Evolutionary conservation across 2,329 filamentous ascomycete genomes (phyloP).

Genomic region (Ophiostoma montium): DNA sequence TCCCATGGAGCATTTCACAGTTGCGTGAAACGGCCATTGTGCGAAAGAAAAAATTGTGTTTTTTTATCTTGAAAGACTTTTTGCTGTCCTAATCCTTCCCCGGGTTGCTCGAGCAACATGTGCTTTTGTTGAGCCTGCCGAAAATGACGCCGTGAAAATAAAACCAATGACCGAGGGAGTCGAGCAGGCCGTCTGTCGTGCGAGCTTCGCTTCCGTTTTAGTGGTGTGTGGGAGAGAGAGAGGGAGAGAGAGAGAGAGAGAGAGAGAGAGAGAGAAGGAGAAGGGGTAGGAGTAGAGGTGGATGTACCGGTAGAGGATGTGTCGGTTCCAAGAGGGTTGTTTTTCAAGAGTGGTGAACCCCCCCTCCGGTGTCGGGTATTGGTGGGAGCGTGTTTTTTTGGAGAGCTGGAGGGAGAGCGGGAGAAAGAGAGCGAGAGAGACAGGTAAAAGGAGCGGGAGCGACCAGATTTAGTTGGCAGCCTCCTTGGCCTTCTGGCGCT

Average conservation of each 20-base stretch:
- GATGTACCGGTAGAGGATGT: constrained; percentile 7
- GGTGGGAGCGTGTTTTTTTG: neutral
- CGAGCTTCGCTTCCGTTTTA: constrained; percentile 2
- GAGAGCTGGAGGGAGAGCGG: neutral
- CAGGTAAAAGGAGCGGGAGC: neutral
- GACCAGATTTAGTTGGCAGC: constrained; percentile 28
- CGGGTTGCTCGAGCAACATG: constrained; percentile 9
- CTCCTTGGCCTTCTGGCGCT: constrained; percentile 56
- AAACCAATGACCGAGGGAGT: neutral
- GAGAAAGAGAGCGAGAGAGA: neutral
- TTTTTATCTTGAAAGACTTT: constrained; percentile 22
- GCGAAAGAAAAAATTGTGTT: constrained; percentile 19
- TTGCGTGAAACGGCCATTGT: constrained; percentile 60
- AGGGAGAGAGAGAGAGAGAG: neutral
- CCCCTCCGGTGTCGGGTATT: neutral
- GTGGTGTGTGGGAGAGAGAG: neutral
- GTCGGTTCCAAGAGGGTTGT: neutral
- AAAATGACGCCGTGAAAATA: constrained; percentile 11
- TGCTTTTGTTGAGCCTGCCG: constrained; percentile 8
- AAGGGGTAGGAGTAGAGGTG: too few species aligned
- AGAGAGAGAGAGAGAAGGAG: too few species aligned
- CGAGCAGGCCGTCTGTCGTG: neutral
- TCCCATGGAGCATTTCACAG: constrained; percentile 65
- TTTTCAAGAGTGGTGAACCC: too few species aligned
- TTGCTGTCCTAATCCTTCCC: constrained; percentile 11